A percentile compares a stretch with the other conserved stretches of the same genome.
phyloP scores from a whole-genome alignment of 495 filamentous ascomycete species.

The Penicillium mononematosum region DNA sequence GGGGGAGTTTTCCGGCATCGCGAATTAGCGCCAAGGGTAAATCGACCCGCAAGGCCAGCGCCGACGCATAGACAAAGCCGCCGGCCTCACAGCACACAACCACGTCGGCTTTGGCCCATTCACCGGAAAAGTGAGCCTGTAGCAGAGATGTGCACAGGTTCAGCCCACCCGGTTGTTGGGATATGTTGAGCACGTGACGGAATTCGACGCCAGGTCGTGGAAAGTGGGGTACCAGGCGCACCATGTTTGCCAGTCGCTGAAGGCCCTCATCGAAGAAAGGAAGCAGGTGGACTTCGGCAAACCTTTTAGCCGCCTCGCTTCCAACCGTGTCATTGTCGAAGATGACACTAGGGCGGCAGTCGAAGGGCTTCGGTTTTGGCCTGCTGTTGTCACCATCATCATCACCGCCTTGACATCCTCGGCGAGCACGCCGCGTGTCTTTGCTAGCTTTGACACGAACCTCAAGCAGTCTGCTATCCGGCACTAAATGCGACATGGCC shows the following conservation, averaged over 20 bases:
- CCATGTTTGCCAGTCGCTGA: slow-evolving; percentile 52
- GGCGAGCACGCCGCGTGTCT: slow-evolving; percentile 43
- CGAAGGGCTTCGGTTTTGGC: slow-evolving; percentile 30
- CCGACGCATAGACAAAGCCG: slow-evolving; percentile 57
- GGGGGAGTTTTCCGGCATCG: slow-evolving; percentile 59
- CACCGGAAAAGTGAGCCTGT: slow-evolving; percentile 44
- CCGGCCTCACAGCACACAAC: slow-evolving; percentile 58
- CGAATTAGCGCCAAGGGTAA: slow-evolving; percentile 56
- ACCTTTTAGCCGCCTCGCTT: slow-evolving; percentile 36
- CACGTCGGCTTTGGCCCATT: slow-evolving; percentile 48
- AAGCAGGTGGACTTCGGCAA: slow-evolving; percentile 49
- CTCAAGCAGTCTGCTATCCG: slow-evolving; percentile 55
- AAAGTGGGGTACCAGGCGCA: slow-evolving; percentile 50
- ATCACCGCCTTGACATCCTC: slow-evolving; percentile 21
- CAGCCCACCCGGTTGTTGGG: slow-evolving; percentile 54
- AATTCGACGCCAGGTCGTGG: slow-evolving; percentile 54
- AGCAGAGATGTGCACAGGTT: slow-evolving; percentile 55
- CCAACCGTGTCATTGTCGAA: slow-evolving; percentile 52
- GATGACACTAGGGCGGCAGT: slow-evolving; percentile 46
- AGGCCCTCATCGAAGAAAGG: slow-evolving; percentile 52
- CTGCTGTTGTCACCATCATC: slow-evolving; percentile 16
- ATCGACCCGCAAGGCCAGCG: slow-evolving; percentile 46
- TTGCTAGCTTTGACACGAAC: slow-evolving; percentile 50
- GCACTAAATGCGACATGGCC: slow-evolving; percentile 54
- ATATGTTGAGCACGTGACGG: slow-evolving; percentile 59